Base-by-base conservation (phyloP, 306 rosid species). In the Bauhinia variegata region DNA sequence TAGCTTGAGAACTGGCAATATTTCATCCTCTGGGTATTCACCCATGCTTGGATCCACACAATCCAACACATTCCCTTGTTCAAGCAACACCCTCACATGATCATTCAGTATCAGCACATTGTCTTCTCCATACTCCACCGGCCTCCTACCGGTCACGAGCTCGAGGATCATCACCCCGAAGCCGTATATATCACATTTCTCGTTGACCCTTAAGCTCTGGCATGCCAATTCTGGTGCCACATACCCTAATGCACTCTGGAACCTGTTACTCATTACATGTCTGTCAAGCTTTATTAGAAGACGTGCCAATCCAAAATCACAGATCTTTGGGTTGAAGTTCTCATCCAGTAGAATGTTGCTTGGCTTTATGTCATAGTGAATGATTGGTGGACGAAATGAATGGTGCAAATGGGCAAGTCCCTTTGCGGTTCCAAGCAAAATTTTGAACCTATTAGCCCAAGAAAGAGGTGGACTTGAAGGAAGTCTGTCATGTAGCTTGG, bases 141-240 rank as follows among this genome's bases (percentile, higher is more conserved):
- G 95, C 74, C 95, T 88, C 48, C 87, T 82, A 30, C 97, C 97
- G 0, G 95, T 91, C 63, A 88, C 95, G 4, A 91, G 37, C 83
- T 91, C 95, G 4, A 91, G 92, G 11, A 86, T 82, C 87, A 91
- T 71, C 49, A 86, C 88, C 0, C 97, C 95, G 39, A 88, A 91
- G 11, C 92, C 90, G 31, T 84, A 88, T 3, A 91, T 79, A 68
- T 91, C 97, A 41, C 95, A 91, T 74, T 91, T 91, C 72, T 87
- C 95, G 32, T 86, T 86, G 41, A 84, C 90, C 84, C 92, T 91
- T 66, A 91, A 44, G 85, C 95, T 84, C 59, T 84, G 90, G 72
- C 97, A 91, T 50, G 95, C 92, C 51, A 91, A 44, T 47, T 91
- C 97, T 1, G 97, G 97, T 1, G 97, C 97, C 16, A 82, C 90